Percentiles rank a stretch among this genome's conserved stretches.
These are phyloP conservation scores for Lyophyllum semitale DNA, from an alignment of 768 basidiomycete genomes.

Conservation along the genomic window DNA sequence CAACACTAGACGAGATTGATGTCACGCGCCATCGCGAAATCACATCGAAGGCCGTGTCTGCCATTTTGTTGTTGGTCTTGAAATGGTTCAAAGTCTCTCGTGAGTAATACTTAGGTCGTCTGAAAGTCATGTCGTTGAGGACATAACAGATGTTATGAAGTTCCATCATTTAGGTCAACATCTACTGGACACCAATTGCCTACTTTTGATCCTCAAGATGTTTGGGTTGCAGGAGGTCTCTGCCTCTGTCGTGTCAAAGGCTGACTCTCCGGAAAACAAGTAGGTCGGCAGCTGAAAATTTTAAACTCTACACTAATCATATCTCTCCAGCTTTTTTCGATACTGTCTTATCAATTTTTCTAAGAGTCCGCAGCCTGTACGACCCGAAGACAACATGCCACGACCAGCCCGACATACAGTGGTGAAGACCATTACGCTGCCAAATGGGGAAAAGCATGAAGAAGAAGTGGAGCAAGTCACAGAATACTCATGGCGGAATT, in stretches of 20 bases:
- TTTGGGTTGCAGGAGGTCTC: slow-evolving; percentile 95
- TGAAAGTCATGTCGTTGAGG: not conserved
- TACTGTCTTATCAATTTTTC: slow-evolving; percentile 85
- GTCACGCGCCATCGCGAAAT: slow-evolving; percentile 95
- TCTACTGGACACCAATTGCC: slow-evolving; percentile 91
- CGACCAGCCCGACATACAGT: slow-evolving; percentile 62
- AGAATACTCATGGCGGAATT: slow-evolving; percentile 97
- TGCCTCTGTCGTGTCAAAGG: slow-evolving; percentile 80
- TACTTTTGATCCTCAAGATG: slow-evolving; percentile 94
- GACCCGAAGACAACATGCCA: slow-evolving; percentile 67
- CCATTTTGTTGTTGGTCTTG: slow-evolving; percentile 83
- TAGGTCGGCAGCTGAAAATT: slow-evolving; percentile 27
- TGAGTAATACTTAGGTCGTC: slow-evolving; percentile 41
- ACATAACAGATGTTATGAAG: slow-evolving; percentile 85
- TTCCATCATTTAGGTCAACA: slow-evolving; percentile 98
- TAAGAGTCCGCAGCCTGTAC: slow-evolving; percentile 56
- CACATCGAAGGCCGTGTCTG: slow-evolving; percentile 95
- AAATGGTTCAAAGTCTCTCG: slow-evolving; percentile 99
- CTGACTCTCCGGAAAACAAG: slow-evolving; percentile 88
- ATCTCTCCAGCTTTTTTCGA: slow-evolving; percentile 81
- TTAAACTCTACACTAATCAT: slow-evolving; percentile 6
- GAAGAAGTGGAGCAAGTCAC: slow-evolving; percentile 92
- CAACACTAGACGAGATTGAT: slow-evolving; percentile 88
- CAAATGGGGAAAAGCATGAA: slow-evolving; percentile 74
- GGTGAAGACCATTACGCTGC: slow-evolving; percentile 55